Evolutionary conservation across 495 filamentous ascomycete genomes (phyloP).

Genomic region (Daldinia concentrica): DNA sequence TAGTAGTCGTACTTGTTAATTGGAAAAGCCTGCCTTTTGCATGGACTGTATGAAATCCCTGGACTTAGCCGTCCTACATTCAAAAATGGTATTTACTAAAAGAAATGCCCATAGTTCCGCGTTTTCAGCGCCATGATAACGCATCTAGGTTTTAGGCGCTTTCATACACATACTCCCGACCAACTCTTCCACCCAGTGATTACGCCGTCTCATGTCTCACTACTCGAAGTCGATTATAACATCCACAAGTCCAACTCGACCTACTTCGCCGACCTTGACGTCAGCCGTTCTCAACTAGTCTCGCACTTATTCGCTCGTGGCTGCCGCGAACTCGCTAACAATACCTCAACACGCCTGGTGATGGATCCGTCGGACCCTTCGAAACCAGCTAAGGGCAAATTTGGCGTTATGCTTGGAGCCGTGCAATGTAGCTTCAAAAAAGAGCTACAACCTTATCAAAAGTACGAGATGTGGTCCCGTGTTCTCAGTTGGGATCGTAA

Average conservation of each 20-base stretch:
- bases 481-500: slow-evolving; percentile 75
- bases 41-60: slow-evolving; percentile 70
- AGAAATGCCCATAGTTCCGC: slow-evolving; percentile 58
- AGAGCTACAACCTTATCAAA: slow-evolving; percentile 74
- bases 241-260: slow-evolving; percentile 86
- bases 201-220: slow-evolving; percentile 64
- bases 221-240: slow-evolving; percentile 83
- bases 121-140: slow-evolving; percentile 69
- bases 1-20: slow-evolving; percentile 66
- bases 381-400: slow-evolving; percentile 49
- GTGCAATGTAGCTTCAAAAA: slow-evolving; percentile 72
- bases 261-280: slow-evolving; percentile 84
- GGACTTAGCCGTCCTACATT: background rate
- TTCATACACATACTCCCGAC: slow-evolving; percentile 53
- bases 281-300: slow-evolving; percentile 70
- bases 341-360: slow-evolving; percentile 54
- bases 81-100: slow-evolving; percentile 2
- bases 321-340: slow-evolving; percentile 53
- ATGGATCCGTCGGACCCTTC: slow-evolving; percentile 50
- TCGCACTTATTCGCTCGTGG: slow-evolving; percentile 62
- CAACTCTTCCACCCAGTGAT: slow-evolving; percentile 73
- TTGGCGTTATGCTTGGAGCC: slow-evolving; percentile 71
- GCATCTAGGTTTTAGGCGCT: slow-evolving; percentile 58
- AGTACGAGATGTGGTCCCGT: slow-evolving; percentile 77
- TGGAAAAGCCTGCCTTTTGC: slow-evolving; percentile 78